Percentiles rank a stretch among this genome's conserved stretches.
phyloP scores from a whole-genome alignment of 768 basidiomycete species.

The Pholiota microspora region DNA sequence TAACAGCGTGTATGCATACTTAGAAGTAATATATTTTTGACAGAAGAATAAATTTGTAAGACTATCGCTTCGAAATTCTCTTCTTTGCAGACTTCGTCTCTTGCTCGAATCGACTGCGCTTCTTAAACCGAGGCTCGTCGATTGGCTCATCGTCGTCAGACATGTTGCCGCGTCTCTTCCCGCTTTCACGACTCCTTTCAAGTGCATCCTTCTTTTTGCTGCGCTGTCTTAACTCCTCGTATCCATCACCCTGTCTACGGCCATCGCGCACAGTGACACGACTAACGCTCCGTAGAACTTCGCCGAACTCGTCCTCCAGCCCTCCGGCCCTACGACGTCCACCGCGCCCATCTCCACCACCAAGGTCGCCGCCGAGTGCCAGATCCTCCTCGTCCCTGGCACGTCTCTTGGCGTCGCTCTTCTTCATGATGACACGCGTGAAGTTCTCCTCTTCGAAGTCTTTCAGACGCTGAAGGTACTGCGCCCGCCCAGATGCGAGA shows the following conservation, averaged over 20 bases:
- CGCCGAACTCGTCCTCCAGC: constrained; percentile 82
- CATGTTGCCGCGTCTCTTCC: constrained; percentile 23
- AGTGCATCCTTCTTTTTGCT: constrained; percentile 64
- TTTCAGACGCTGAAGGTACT: constrained; percentile 74
- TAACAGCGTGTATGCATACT: background rate
- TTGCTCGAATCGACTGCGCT: constrained; percentile 49
- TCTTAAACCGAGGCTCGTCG: constrained; percentile 30
- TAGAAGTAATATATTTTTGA: background rate
- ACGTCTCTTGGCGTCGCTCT: constrained; percentile 75
- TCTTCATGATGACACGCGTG: constrained; percentile 86
- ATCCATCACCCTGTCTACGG: constrained; percentile 60
- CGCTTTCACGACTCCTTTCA: constrained; percentile 48
- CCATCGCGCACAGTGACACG: constrained; percentile 34
- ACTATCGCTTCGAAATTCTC: constrained; percentile 18
- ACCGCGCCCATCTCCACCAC: constrained; percentile 41
- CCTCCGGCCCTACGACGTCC: constrained; percentile 64
- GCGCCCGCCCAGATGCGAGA: constrained; percentile 63
- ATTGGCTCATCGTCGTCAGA: constrained; percentile 26
- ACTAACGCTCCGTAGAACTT: constrained; percentile 66
- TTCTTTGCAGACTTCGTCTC: constrained; percentile 44
- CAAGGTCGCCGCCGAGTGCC: constrained; percentile 73
- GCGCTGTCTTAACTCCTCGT: constrained; percentile 72
- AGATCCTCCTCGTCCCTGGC: constrained; percentile 82
- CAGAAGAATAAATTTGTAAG: background rate
- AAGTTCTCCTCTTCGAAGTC: constrained; percentile 97